Evolutionary conservation across 805 yeast genomes (phyloP).

Genomic region (Torulaspora delbrueckii): DNA sequence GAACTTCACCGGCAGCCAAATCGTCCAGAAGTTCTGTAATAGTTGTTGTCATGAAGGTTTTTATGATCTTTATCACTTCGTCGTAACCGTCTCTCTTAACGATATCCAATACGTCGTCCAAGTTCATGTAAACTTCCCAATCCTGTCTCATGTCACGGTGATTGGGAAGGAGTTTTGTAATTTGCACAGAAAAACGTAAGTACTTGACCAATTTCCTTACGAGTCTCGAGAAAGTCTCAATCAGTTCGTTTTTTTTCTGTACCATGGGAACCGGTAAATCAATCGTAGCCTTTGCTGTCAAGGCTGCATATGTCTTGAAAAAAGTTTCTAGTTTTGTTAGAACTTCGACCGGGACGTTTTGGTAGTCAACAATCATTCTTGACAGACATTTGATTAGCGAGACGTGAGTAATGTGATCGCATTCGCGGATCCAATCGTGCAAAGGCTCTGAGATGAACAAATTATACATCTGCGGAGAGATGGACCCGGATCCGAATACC

Average conservation of each 20-base stretch:
- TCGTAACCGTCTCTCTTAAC: constrained; percentile 18
- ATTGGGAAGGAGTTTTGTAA: constrained; percentile 40
- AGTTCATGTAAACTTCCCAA: constrained; percentile 50
- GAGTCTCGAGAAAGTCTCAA: constrained; percentile 49
- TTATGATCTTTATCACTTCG: constrained; percentile 14
- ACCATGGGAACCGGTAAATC: constrained; percentile 49
- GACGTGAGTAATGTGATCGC: constrained; percentile 60
- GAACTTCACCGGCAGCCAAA: constrained; percentile 9
- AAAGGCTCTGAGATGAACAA: constrained; percentile 48
- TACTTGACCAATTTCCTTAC: constrained; percentile 50
- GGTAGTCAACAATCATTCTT: constrained; percentile 50
- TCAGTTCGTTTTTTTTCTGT: constrained; percentile 48
- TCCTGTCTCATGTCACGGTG: constrained; percentile 48
- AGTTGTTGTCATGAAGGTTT: constrained; percentile 14
- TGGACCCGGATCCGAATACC: constrained; percentile 46
- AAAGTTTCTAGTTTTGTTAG: constrained; percentile 51
- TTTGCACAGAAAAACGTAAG: constrained; percentile 46
- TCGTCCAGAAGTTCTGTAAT: constrained; percentile 11
- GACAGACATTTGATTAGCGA: constrained; percentile 54
- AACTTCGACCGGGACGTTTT: constrained; percentile 53
- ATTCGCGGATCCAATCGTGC: constrained; percentile 58
- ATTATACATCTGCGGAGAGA: constrained; percentile 60
- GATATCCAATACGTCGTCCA: constrained; percentile 23
- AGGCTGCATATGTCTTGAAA: constrained; percentile 45
- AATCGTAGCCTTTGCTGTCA: constrained; percentile 37